Base-by-base conservation (phyloP, 768 basidiomycete genomes). In the Agrocybe pediades region DNA sequence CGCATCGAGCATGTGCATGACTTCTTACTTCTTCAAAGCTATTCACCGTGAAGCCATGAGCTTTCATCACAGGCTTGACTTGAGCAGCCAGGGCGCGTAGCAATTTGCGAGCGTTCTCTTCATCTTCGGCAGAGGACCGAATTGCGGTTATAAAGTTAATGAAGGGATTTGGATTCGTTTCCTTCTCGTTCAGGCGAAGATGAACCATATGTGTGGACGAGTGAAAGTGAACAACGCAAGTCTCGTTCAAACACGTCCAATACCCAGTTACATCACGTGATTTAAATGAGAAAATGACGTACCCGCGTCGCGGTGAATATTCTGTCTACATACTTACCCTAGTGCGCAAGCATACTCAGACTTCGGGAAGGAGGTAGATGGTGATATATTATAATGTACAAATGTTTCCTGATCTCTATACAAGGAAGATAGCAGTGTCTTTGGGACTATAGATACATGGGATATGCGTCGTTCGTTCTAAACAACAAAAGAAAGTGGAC, bases 51-150 rank as follows among this genome's bases (percentile, higher is more conserved):
- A 93, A 86, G 0, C 88, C 89, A 60, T 90, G 87, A 2, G 75
- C 66, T 65, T 90, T 91, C 92, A 94, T 94, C 19, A 92, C 64
- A 2, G 91, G 91, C 56, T 82, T 80, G 24, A 93, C 88, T 69
- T 93, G 91, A 2, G 91, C 92, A 0, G 90, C 91, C 41, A 94
- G 73, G 2, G 90, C 88, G 6, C 88, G 80, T 50, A 94, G 73
- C 25, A 90, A 77, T 63, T 92, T 86, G 41, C 79, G 77, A 9
- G 89, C 86, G 45, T 84, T 82, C 53, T 88, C 86, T 56, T 82
- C 75, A 25, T 79, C 74, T 5, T 69, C 73, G 11, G 68, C 19
- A 42, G 80, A 74, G 6, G 55, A 54, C 33, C 77, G 78, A 9
- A 94, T 73, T 20, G 82, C 72, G 2, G 83, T 74, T 41, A 91